These are phyloP conservation scores for Macaranga tanarius DNA, from an alignment of 441 rosid genomes.

Conservation along the genomic window DNA sequence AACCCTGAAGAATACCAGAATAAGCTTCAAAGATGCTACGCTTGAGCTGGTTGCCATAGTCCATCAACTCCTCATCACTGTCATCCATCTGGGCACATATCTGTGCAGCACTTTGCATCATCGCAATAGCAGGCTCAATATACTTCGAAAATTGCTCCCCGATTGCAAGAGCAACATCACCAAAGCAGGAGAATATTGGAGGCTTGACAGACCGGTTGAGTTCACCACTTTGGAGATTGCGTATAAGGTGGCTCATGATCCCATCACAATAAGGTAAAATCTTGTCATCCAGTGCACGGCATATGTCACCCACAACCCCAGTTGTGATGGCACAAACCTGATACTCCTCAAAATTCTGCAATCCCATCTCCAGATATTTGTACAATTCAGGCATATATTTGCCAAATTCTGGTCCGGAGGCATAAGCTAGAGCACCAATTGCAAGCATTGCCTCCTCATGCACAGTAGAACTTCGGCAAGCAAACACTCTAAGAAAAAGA, in stretches of 20 bases:
- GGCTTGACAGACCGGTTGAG: slow-evolving; percentile 92
- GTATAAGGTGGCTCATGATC: slow-evolving; percentile 76
- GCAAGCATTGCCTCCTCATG: slow-evolving; percentile 99
- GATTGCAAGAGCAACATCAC: slow-evolving; percentile 91
- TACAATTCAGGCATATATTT: slow-evolving; percentile 82
- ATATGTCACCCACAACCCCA: slow-evolving; percentile 92
- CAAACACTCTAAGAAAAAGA: slow-evolving; percentile 76
- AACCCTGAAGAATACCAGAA: slow-evolving; percentile 93
- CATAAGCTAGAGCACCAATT: slow-evolving; percentile 90
- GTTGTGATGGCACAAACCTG: slow-evolving; percentile 91
- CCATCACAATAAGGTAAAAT: slow-evolving; percentile 80
- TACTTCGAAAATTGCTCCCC: slow-evolving; percentile 82
- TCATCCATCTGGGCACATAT: slow-evolving; percentile 67
- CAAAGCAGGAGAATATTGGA: slow-evolving; percentile 87
- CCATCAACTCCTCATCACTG: slow-evolving; percentile 75
- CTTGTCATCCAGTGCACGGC: slow-evolving; percentile 83
- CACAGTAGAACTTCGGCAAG: slow-evolving; percentile 88
- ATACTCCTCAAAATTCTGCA: slow-evolving; percentile 88
- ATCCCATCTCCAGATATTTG: slow-evolving; percentile 77
- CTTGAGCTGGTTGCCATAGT: slow-evolving; percentile 78
- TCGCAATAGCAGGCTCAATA: slow-evolving; percentile 50
- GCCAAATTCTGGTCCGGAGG: slow-evolving; percentile 70
- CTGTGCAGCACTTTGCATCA: slow-evolving; percentile 84
- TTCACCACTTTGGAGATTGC: slow-evolving; percentile 68
- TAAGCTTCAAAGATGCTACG: slow-evolving; percentile 88